Percentiles rank a stretch among this genome's conserved stretches.
These are phyloP conservation scores for Juncus effusus DNA, from an alignment of 176 grass and related monocot species.

Conservation along the genomic window DNA sequence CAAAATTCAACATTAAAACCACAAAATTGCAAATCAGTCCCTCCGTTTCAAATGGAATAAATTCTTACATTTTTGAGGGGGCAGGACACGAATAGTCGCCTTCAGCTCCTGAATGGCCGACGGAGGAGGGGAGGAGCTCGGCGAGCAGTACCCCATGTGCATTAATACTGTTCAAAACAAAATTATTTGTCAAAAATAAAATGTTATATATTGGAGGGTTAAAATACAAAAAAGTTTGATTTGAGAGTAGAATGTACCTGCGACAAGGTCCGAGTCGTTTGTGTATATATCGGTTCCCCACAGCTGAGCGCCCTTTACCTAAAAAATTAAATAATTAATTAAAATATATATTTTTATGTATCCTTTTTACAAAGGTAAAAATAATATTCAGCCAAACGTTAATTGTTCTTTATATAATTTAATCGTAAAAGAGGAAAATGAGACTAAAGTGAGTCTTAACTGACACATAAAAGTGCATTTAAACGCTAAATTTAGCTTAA, in stretches of 20 bases:
- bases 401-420: too few relatives aligned
- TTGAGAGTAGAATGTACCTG: conserved; percentile 42
- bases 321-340: conserved; percentile 33
- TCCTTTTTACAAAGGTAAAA: too few relatives aligned
- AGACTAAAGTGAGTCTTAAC: too few relatives aligned
- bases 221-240: conserved; percentile 13
- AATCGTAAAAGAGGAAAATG: too few relatives aligned
- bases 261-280: conserved; percentile 95
- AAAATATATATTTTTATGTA: too few relatives aligned
- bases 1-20: conserved; percentile 24
- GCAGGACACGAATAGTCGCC: conserved; percentile 69
- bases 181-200: not conserved
- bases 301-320: conserved; percentile 97
- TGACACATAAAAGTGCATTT: too few relatives aligned
- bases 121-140: conserved; percentile 74
- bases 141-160: conserved; percentile 90
- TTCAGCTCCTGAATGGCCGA: conserved; percentile 72
- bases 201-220: not conserved
- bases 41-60: conserved; percentile 1
- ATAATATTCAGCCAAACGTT: too few relatives aligned
- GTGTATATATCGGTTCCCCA: conserved; percentile 96
- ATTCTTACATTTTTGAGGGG: conserved; percentile 61
- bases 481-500: too few relatives aligned
- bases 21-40: not conserved
- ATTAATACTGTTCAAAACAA: conserved; percentile 71